Evolutionary conservation across 805 yeast genomes (phyloP).

Genomic region (Yarrowia sp.): DNA sequence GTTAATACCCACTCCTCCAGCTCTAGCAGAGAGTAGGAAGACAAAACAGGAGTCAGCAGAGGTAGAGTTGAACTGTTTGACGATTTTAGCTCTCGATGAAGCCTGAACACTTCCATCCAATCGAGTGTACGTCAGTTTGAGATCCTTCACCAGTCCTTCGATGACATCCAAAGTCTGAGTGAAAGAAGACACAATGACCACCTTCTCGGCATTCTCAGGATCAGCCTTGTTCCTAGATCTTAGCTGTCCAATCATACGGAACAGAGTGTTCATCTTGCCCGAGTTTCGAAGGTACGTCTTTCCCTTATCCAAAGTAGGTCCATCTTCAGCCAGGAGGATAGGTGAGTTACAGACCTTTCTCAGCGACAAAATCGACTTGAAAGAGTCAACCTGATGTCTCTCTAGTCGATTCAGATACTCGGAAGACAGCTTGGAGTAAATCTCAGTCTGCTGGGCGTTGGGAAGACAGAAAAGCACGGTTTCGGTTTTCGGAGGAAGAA

Average conservation of each 20-base stretch:
- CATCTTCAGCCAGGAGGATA: slow-evolving; percentile 53
- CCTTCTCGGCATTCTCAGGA: slow-evolving; percentile 75
- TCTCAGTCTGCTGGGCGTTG: slow-evolving; percentile 53
- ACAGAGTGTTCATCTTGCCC: slow-evolving; percentile 67
- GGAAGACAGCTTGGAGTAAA: slow-evolving; percentile 53
- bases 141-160: slow-evolving; percentile 51
- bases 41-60: slow-evolving; percentile 48
- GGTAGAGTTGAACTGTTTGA: slow-evolving; percentile 62
- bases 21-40: slow-evolving; percentile 79
- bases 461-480: slow-evolving; percentile 76
- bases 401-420: slow-evolving; percentile 36
- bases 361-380: slow-evolving; percentile 68
- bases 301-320: slow-evolving; percentile 38
- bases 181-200: slow-evolving; percentile 81
- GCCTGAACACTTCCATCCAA: slow-evolving; percentile 84
- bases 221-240: neutral
- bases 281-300: slow-evolving; percentile 21
- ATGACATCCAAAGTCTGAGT: slow-evolving; percentile 82
- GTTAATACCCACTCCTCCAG: slow-evolving; percentile 93
- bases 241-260: slow-evolving; percentile 23
- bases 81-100: slow-evolving; percentile 61
- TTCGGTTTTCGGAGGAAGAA: slow-evolving; percentile 74
- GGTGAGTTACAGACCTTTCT: slow-evolving; percentile 87
- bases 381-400: slow-evolving; percentile 43
- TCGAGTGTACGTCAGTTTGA: slow-evolving; percentile 54